A percentile compares a stretch with the other conserved stretches of the same genome.
Conservation (phyloP, 768 basidiomycete genomes). For the Pulveroboletus sp. region DNA sequence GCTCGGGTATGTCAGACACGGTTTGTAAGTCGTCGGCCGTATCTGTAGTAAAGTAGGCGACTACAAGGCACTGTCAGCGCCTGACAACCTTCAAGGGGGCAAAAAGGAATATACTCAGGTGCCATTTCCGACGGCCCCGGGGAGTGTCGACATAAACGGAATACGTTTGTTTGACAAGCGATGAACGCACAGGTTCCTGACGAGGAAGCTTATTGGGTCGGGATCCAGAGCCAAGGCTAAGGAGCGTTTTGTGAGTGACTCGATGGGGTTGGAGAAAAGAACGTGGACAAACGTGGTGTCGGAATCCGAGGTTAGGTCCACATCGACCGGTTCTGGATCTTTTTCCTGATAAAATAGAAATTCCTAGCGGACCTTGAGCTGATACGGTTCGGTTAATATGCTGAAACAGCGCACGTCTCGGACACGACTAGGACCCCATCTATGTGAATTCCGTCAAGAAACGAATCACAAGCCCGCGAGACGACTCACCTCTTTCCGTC, state of each 20-base stretch:
- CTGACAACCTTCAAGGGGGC: constrained; percentile 1
- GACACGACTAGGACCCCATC: constrained; percentile 79
- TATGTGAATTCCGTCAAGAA: constrained; percentile 15
- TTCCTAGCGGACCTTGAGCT: constrained; percentile 44
- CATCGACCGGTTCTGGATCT: constrained; percentile 48
- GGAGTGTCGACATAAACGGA: constrained; percentile 71
- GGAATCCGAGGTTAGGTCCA: constrained; percentile 50
- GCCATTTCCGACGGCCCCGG: constrained; percentile 75
- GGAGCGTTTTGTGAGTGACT: constrained; percentile 9
- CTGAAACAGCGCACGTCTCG: constrained; percentile 54
- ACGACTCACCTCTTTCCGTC: constrained; percentile 52
- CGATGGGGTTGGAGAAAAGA: background rate
- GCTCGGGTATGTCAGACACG: constrained; percentile 56
- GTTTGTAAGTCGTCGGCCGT: constrained; percentile 54
- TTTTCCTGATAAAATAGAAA: constrained; percentile 77
- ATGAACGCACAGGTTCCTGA: constrained; percentile 37
- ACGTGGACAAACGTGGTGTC: constrained; percentile 42
- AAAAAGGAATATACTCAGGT: constrained; percentile 57
- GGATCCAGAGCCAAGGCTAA: constrained; percentile 31
- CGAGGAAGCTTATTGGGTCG: constrained; percentile 22
- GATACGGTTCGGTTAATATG: background rate
- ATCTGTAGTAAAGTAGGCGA: constrained; percentile 75
- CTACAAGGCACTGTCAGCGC: constrained; percentile 33
- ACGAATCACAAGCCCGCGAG: background rate
- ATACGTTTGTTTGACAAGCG: constrained; percentile 78